Conservation (phyloP, 1,284 basidiomycete species). For the Cystobasidium sp. region DNA sequence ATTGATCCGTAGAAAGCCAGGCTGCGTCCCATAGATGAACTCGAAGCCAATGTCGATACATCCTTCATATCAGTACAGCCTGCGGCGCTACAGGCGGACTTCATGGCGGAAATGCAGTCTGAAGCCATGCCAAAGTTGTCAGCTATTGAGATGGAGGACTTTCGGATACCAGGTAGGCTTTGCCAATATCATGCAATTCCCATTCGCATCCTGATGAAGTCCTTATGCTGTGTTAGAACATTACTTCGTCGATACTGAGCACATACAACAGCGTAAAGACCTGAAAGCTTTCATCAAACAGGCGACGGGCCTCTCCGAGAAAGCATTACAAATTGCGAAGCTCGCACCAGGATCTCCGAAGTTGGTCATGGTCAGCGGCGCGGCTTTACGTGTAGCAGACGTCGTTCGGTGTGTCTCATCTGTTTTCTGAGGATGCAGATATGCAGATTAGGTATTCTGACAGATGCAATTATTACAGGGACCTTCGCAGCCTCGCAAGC, state of each 20-base stretch:
- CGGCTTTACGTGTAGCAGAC: constrained; percentile 77
- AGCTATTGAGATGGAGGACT: constrained; percentile 71
- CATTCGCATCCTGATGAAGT: too few relatives aligned
- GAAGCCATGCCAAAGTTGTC: constrained; percentile 70
- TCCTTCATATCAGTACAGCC: constrained; percentile 47
- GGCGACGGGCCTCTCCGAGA: constrained; percentile 50
- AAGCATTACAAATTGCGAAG: constrained; percentile 61
- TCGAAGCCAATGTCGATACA: constrained; percentile 63
- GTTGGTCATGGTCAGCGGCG: constrained; percentile 72
- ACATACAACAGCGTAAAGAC: constrained; percentile 70
- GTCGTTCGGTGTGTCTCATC: constrained; percentile 62
- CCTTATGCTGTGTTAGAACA: constrained; percentile 62
- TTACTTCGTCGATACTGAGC: constrained; percentile 71
- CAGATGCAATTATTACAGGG: constrained; percentile 60
- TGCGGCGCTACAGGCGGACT: constrained; percentile 45
- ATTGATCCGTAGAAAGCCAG: constrained; percentile 11
- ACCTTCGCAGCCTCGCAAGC: constrained; percentile 61
- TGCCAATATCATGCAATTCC: too few relatives aligned
- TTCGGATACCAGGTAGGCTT: constrained; percentile 69
- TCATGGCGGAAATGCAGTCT: constrained; percentile 58
- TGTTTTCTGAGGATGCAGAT: background rate
- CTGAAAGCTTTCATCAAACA: constrained; percentile 72
- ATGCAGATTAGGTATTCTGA: constrained; percentile 58
- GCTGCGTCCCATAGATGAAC: constrained; percentile 59
- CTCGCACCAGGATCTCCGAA: constrained; percentile 71